phyloP scores from a whole-genome alignment of 768 basidiomycete genomes.

The Mrakia frigida region DNA sequence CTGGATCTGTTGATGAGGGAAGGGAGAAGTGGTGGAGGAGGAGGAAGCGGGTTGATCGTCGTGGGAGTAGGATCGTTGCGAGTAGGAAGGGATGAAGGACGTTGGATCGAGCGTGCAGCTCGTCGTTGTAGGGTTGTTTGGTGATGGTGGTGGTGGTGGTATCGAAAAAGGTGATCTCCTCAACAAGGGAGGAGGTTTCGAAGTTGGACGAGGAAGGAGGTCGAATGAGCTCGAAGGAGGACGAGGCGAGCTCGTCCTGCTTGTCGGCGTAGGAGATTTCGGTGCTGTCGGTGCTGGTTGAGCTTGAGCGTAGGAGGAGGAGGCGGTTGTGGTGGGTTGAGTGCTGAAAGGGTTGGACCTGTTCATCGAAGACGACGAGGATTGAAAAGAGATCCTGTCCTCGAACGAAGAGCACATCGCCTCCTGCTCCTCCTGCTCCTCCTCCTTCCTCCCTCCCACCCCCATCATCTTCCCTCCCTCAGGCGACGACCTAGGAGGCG shows the following conservation, averaged over 20 bases:
- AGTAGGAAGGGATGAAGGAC: background rate
- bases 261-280: too few relatives aligned
- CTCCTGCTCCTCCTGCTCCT: background rate
- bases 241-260: too few relatives aligned
- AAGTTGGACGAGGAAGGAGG: too few relatives aligned
- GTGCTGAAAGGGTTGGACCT: too few relatives aligned
- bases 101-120: background rate
- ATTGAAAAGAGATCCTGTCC: too few relatives aligned
- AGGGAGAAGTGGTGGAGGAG: background rate
- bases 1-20: constrained; percentile 9
- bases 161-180: background rate
- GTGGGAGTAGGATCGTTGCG: background rate
- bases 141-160: background rate
- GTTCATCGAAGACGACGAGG: too few relatives aligned
- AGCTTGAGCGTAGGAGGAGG: too few relatives aligned
- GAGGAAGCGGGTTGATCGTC: background rate
- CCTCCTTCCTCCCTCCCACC: background rate
- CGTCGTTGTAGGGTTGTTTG: background rate
- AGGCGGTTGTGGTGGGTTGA: too few relatives aligned
- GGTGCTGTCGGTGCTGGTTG: too few relatives aligned
- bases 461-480: background rate
- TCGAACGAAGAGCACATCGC: too few relatives aligned
- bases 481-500: background rate
- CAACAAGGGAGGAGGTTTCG: background rate
- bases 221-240: too few relatives aligned